A percentile compares a stretch with the other conserved stretches of the same genome.
Conservation (phyloP, 1,139 yeast genomes). For the Saccharomyces hybrid region DNA sequence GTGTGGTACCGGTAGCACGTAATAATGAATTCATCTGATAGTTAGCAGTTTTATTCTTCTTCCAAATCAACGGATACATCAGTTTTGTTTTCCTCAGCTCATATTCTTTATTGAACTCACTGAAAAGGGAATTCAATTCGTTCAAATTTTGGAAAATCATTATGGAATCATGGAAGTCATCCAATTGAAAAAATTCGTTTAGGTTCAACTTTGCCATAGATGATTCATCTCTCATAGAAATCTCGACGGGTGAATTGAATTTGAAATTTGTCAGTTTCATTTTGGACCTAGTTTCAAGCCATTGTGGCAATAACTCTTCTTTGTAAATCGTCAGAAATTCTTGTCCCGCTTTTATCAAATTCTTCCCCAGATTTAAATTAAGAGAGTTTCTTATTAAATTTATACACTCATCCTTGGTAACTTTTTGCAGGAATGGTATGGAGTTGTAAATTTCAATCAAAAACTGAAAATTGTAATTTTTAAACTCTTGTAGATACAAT, state of each 20-base stretch:
- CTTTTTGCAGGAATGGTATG: conserved; percentile 66
- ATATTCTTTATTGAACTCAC: conserved; percentile 65
- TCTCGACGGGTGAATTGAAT: conserved; percentile 80
- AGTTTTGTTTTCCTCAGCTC: conserved; percentile 63
- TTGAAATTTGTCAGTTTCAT: conserved; percentile 50
- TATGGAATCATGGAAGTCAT: conserved; percentile 73
- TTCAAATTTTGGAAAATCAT: conserved; percentile 73
- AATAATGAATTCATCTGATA: conserved; percentile 17
- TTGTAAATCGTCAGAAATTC: conserved; percentile 47
- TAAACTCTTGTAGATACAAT: conserved; percentile 57
- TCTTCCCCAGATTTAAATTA: conserved; percentile 50
- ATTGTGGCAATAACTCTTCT: conserved; percentile 38
- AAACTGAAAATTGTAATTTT: conserved; percentile 58
- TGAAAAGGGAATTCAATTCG: conserved; percentile 51
- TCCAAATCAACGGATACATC: conserved; percentile 53
- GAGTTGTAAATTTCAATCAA: conserved; percentile 64
- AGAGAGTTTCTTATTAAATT: conserved; percentile 68
- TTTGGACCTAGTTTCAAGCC: conserved; percentile 32
- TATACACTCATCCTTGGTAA: conserved; percentile 74
- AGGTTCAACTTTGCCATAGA: conserved; percentile 25
- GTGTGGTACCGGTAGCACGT: background rate
- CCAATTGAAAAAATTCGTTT: conserved; percentile 39
- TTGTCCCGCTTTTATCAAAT: conserved; percentile 54
- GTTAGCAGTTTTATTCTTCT: conserved; percentile 21
- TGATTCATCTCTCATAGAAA: conserved; percentile 49